These are phyloP conservation scores for Centrapalus pauciflorus DNA, from an alignment of 129 eudicot species.

Conservation along the genomic window DNA sequence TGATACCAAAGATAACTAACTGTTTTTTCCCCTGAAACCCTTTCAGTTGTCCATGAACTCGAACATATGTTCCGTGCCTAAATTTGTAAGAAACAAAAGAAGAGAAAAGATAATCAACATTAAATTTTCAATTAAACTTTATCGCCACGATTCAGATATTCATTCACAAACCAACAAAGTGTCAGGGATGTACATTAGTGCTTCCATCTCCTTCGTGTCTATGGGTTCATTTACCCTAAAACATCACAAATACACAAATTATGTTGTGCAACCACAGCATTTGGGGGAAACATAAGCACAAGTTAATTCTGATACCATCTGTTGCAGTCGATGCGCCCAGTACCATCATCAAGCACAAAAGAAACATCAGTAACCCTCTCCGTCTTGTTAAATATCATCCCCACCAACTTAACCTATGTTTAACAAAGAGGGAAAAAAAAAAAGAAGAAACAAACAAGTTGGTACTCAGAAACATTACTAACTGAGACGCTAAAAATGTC, in stretches of 20 bases:
- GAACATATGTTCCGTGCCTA: slow-evolving; percentile 79
- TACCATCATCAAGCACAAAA: slow-evolving; percentile 81
- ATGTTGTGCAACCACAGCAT: background rate
- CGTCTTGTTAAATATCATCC: slow-evolving; percentile 58
- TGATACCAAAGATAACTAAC: slow-evolving; percentile 61
- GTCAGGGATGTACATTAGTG: slow-evolving; percentile 28
- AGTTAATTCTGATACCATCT: slow-evolving; percentile 49
- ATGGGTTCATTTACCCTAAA: slow-evolving; percentile 65
- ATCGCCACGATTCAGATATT: background rate
- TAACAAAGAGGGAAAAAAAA: no score
- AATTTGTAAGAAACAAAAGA: background rate
- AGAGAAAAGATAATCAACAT: background rate
- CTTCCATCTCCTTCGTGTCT: slow-evolving; percentile 76
- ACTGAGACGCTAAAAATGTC: background rate
- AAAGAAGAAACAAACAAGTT: no score
- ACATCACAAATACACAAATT: slow-evolving; percentile 19
- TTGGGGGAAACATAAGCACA: background rate
- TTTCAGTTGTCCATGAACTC: slow-evolving; percentile 81
- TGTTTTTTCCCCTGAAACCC: slow-evolving; percentile 85
- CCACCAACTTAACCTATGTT: slow-evolving; percentile 73
- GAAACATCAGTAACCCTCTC: slow-evolving; percentile 84
- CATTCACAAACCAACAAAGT: background rate
- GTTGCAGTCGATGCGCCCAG: slow-evolving; percentile 72
- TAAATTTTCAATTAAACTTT: background rate
- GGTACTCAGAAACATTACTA: background rate